These are phyloP conservation scores for Diplodia seriata DNA, from an alignment of 2,329 filamentous ascomycete species.

Conservation along the genomic window DNA sequence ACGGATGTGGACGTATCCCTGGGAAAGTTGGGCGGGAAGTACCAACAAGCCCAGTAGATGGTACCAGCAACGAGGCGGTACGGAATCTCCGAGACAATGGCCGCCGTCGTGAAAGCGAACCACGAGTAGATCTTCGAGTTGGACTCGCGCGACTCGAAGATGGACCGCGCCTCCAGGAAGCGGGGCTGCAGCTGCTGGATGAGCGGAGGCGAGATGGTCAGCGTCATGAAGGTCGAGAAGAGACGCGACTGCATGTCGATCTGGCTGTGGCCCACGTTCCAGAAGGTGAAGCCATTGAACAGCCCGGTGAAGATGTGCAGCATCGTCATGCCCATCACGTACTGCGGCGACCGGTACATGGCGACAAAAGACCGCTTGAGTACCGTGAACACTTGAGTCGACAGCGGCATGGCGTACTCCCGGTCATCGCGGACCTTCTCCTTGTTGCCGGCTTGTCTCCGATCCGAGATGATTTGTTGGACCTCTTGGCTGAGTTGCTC, in stretches of 20 bases:
- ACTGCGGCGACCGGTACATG: slow-evolving; percentile 71
- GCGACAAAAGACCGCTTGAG: slow-evolving; percentile 61
- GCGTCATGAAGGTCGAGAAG: slow-evolving; percentile 78
- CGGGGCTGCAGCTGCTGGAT: slow-evolving; percentile 80
- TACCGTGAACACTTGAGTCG: slow-evolving; percentile 51
- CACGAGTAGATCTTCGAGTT: slow-evolving; percentile 83
- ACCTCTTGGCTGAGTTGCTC: slow-evolving; percentile 50
- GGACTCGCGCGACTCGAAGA: slow-evolving; percentile 75
- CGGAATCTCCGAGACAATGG: slow-evolving; percentile 72
- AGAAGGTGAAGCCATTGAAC: slow-evolving; percentile 60
- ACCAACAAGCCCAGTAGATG: slow-evolving; percentile 65
- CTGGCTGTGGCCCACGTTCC: slow-evolving; percentile 52
- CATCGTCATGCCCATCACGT: slow-evolving; percentile 68
- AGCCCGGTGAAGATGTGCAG: slow-evolving; percentile 60
- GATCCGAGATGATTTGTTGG: slow-evolving; percentile 48
- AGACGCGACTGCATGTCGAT: slow-evolving; percentile 64
- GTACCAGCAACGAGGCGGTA: slow-evolving; percentile 71
- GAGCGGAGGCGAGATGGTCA: slow-evolving; percentile 75
- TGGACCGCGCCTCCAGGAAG: slow-evolving; percentile 68
- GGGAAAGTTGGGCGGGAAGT: slow-evolving; percentile 62
- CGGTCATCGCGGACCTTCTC: slow-evolving; percentile 50
- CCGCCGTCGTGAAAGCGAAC: slow-evolving; percentile 71
- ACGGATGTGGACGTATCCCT: slow-evolving; percentile 64
- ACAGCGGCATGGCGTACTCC: slow-evolving; percentile 54
- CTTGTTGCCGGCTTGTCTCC: slow-evolving; percentile 44